Evolutionary conservation across 768 basidiomycete species (phyloP), one percentile per base, ranked within the genome.

Genomic region (Exidia glandulosa): DNA sequence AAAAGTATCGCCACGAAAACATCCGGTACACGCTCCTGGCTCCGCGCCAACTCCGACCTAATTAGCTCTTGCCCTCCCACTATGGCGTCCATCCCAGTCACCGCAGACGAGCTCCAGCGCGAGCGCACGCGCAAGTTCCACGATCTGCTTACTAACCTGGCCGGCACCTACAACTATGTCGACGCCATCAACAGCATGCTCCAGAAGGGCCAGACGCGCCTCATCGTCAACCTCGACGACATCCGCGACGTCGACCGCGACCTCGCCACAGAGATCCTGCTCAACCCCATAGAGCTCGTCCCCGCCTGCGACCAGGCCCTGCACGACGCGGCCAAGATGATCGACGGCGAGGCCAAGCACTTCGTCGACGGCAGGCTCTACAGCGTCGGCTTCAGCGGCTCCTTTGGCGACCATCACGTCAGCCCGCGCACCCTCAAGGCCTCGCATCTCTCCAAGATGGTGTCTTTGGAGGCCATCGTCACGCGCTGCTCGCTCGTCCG

Each of bases 381-480:
- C 74, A 86, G 87, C 65, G 79, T 97, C 60, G 96, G 94, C 27
- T 85, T 97, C 71, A 87, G 89, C 66, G 96, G 96, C 57, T 94
- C 91, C 6, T 99, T 99, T 72, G 96, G 96, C 50, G 95, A 97
- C 73, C 91, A 98, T 72, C 94, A 97, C 72, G 89, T 94, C 71
- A 97, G 88, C 72, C 96, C 96, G 54, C 81, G 96, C 7, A 93
- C 93, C 19, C 81, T 99, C 57, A 82, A 85, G 60, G 88, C 93
- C 32, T 80, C 83, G 62, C 88, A 98, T 71, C 82, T 99, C 23
- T 90, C 93, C 56, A 93, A 88, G 73, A 93, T 98, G 93, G 90
- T 98, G 68, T 94, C 90, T 33, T 72, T 99, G 33, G 96, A 99
- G 75, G 96, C 95, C 37, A 99, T 99, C 70, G 93, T 99, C 63